Evolutionary conservation across 2,329 filamentous ascomycete species (phyloP).

Genomic region (Fusarium miscanthi): DNA sequence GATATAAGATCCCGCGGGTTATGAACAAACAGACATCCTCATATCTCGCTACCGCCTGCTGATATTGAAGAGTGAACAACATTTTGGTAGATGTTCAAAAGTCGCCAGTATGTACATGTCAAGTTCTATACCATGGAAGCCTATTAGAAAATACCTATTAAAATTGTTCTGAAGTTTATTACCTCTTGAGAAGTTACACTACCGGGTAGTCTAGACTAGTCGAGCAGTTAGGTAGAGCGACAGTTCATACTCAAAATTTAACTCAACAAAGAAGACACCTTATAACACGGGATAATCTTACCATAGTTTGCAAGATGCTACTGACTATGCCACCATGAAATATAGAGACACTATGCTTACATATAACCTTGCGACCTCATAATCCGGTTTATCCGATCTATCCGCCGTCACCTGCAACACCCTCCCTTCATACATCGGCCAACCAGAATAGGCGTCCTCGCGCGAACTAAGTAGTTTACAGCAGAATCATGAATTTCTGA

Average conservation of each 20-base stretch:
- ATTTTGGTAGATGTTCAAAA: neutral
- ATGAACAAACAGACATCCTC: accelerated
- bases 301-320: neutral
- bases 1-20: neutral
- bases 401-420: neutral
- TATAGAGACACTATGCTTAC: neutral
- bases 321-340: accelerated
- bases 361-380: accelerated
- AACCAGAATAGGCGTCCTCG: neutral
- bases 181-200: accelerated
- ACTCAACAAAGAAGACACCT: neutral
- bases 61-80: accelerated
- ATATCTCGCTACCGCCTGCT: accelerated
- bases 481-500: neutral
- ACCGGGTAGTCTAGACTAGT: neutral
- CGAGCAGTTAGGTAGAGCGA: accelerated
- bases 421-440: neutral
- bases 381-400: neutral
- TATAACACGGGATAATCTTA: accelerated
- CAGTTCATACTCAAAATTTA: accelerated
- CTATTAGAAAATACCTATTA: neutral
- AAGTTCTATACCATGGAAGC: accelerated
- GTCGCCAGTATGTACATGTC: accelerated
- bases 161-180: neutral
- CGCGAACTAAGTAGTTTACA: neutral